Evolutionary conservation across 805 yeast genomes (phyloP).

Genomic region (Sugiyamaella qingdaonensis): DNA sequence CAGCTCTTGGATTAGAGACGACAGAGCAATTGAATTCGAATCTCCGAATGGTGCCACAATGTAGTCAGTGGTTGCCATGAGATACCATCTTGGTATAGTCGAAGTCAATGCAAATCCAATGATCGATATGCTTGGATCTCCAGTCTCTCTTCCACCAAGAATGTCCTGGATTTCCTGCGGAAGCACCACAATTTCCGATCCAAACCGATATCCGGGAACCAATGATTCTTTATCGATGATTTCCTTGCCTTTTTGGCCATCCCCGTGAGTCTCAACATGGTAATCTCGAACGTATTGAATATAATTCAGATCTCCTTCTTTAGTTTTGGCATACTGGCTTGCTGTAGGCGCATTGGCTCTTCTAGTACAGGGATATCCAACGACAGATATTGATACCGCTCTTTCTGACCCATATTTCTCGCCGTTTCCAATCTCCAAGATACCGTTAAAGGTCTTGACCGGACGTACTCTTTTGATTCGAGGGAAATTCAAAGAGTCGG

Average conservation of each 20-base stretch:
- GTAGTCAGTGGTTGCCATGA: constrained; percentile 55
- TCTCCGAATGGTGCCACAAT: constrained; percentile 47
- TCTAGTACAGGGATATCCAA: constrained; percentile 21
- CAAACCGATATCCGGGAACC: constrained; percentile 64
- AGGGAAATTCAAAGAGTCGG: constrained; percentile 25
- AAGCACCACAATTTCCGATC: constrained; percentile 52
- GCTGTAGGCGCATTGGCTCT: constrained; percentile 16
- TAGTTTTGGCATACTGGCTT: constrained; percentile 1
- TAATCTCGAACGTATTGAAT: constrained; percentile 17
- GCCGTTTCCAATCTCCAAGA: constrained; percentile 43
- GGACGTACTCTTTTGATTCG: constrained; percentile 43
- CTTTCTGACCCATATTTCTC: constrained; percentile 30
- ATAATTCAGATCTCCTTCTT: constrained; percentile 1
- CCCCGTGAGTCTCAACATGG: constrained; percentile 19
- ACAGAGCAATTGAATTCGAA: constrained; percentile 35
- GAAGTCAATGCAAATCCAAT: constrained; percentile 51
- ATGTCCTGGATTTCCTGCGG: constrained; percentile 41
- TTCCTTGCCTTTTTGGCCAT: constrained; percentile 22
- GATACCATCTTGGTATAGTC: constrained; percentile 53
- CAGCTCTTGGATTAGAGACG: constrained; percentile 51
- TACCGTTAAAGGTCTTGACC: constrained; percentile 43
- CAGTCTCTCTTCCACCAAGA: constrained; percentile 35
- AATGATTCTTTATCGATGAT: constrained; percentile 40
- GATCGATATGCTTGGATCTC: constrained; percentile 53
- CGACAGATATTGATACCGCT: constrained; percentile 23